phyloP scores from a whole-genome alignment of 331 rosid species.

The Dryas integrifolia region DNA sequence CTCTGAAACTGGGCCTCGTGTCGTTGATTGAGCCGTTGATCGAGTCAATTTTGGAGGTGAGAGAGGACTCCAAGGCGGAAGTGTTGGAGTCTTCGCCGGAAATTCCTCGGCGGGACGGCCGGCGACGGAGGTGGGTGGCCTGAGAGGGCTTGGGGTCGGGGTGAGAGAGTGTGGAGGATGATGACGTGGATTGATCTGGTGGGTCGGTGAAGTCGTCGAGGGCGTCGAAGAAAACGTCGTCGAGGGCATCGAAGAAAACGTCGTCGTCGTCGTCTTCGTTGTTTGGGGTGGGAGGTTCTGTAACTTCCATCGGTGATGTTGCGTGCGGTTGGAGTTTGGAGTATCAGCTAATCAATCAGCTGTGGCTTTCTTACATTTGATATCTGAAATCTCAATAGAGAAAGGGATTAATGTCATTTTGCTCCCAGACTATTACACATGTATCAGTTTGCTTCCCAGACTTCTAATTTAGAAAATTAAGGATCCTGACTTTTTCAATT shows the following conservation, averaged over 20 bases:
- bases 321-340: not conserved
- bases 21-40: not conserved
- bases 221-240: constrained; percentile 48
- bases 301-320: constrained; percentile 6
- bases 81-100: constrained; percentile 18
- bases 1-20: constrained; percentile 23
- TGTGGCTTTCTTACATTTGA: too few relatives aligned
- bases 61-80: constrained; percentile 23
- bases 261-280: constrained; percentile 28
- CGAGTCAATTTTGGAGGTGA: constrained; percentile 22
- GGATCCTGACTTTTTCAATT: too few relatives aligned
- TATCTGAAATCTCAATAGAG: too few relatives aligned
- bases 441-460: too few relatives aligned
- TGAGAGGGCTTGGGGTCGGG: constrained; percentile 21
- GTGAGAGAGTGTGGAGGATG: constrained; percentile 13
- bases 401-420: too few relatives aligned
- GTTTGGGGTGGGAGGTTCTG: constrained; percentile 28
- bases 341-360: not conserved
- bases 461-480: too few relatives aligned
- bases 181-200: constrained; percentile 42
- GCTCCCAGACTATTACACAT: too few relatives aligned
- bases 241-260: not conserved
- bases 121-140: constrained; percentile 41
- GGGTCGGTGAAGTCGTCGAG: constrained; percentile 28
- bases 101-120: constrained; percentile 10